Evolutionary conservation across 2,329 filamentous ascomycete species (phyloP).

Genomic region (Talaromyces marneffei): DNA sequence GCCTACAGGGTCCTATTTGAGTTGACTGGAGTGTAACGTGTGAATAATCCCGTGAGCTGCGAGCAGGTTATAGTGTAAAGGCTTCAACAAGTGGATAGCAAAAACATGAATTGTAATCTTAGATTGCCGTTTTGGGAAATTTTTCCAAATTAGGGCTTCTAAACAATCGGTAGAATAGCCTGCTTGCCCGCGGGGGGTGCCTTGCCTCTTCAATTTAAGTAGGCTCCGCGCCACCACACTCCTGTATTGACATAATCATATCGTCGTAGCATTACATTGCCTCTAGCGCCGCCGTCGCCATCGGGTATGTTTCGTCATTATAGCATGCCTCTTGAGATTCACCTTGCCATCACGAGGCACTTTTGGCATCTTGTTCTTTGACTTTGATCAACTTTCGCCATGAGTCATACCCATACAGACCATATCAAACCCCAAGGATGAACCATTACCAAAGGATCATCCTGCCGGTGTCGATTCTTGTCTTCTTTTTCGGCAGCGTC

Average conservation of each 20-base stretch:
- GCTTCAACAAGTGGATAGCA: background rate
- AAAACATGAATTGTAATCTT: no score
- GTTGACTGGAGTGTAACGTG: background rate
- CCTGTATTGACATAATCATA: background rate
- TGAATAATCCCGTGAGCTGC: background rate
- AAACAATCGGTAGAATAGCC: background rate
- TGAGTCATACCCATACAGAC: background rate
- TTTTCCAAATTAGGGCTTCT: background rate
- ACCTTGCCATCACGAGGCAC: background rate
- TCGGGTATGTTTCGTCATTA: background rate
- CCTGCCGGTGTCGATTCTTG: constrained; percentile 37
- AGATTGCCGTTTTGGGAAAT: background rate
- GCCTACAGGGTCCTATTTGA: background rate
- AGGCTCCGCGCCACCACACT: background rate
- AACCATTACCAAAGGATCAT: background rate
- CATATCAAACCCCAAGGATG: background rate
- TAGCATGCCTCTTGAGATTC: background rate
- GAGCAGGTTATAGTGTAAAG: background rate
- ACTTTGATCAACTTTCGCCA: background rate
- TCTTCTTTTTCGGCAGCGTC: constrained; percentile 60
- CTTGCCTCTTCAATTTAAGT: background rate
- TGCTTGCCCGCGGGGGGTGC: background rate
- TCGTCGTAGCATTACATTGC: background rate
- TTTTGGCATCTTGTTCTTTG: background rate
- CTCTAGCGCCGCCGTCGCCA: background rate